Evolutionary conservation across 176 grass and related monocot species (phyloP).

Genomic region (Hsuehochloa calcarea): DNA sequence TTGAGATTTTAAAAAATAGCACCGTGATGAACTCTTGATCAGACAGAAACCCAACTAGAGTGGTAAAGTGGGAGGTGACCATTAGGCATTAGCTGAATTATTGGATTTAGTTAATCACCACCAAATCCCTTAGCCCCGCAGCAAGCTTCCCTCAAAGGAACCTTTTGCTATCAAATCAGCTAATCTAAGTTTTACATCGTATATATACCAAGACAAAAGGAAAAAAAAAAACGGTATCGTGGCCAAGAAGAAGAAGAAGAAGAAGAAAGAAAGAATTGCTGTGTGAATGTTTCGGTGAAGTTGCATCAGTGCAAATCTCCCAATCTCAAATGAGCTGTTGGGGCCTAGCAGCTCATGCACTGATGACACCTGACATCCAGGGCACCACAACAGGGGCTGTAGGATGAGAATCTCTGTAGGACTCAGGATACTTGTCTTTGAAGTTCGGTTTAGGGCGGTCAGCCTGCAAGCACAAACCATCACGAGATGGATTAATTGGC

Average conservation of each 20-base stretch:
- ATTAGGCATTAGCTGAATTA: not conserved
- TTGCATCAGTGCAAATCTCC: conserved; percentile 6
- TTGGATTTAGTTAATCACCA: conserved; percentile 7
- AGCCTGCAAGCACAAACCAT: conserved; percentile 53
- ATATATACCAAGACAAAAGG: conserved; percentile 19
- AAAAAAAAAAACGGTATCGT: conserved; percentile 21
- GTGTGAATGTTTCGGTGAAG: conserved; percentile 12
- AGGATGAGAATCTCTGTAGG: conserved; percentile 78
- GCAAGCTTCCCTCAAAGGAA: conserved; percentile 27
- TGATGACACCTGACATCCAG: conserved; percentile 84
- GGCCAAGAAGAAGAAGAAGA: not conserved
- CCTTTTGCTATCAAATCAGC: conserved; percentile 24
- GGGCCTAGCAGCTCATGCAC: conserved; percentile 29
- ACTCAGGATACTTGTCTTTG: conserved; percentile 85
- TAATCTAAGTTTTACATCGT: conserved; percentile 53
- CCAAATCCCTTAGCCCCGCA: conserved; percentile 10
- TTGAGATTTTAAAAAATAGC: not conserved
- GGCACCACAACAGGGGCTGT: conserved; percentile 75
- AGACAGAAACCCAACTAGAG: not conserved
- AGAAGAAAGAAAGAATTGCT: conserved; percentile 3
- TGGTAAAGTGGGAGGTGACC: not conserved
- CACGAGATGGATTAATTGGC: not conserved
- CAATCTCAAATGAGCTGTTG: not conserved
- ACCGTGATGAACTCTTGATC: not conserved
- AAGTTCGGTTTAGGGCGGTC: conserved; percentile 64